Percentiles rank a stretch among this genome's conserved stretches.
Evolutionary conservation across 169 alveolate genomes (phyloP).

Genomic region (Haemoproteus tartakovskyi): DNA sequence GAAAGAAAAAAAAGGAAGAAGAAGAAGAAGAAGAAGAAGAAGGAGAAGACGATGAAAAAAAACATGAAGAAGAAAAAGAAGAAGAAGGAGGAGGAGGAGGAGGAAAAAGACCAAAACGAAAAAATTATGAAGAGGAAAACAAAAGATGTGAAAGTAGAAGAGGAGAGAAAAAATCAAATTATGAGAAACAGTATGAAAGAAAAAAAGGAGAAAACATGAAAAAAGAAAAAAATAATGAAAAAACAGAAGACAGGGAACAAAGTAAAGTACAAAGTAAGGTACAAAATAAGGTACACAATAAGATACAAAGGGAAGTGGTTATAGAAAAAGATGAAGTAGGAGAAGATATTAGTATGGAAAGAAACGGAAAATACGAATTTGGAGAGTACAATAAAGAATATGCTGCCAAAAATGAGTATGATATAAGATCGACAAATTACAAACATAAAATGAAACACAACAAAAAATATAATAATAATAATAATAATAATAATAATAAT

Average conservation of each 20-base stretch:
- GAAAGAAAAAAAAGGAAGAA: neutral
- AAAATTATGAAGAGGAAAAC: neutral
- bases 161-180: neutral
- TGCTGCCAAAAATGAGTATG: conserved; percentile 17
- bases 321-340: too few relatives aligned
- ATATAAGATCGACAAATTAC: conserved; percentile 17
- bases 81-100: conserved; percentile 14
- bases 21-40: conserved; percentile 6
- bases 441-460: neutral
- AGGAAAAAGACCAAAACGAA: neutral
- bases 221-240: conserved; percentile 21
- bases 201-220: conserved; percentile 1
- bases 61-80: conserved; percentile 18
- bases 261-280: too few relatives aligned
- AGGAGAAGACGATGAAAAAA: neutral
- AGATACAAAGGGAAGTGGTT: too few relatives aligned
- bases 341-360: too few relatives aligned
- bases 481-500: neutral
- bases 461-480: neutral
- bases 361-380: too few relatives aligned
- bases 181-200: conserved; percentile 2
- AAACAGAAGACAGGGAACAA: neutral
- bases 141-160: neutral
- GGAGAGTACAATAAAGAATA: too few relatives aligned
- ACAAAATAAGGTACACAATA: too few relatives aligned